phyloP scores from a whole-genome alignment of 1,139 yeast species.

The Geotrichum carabidarum region DNA sequence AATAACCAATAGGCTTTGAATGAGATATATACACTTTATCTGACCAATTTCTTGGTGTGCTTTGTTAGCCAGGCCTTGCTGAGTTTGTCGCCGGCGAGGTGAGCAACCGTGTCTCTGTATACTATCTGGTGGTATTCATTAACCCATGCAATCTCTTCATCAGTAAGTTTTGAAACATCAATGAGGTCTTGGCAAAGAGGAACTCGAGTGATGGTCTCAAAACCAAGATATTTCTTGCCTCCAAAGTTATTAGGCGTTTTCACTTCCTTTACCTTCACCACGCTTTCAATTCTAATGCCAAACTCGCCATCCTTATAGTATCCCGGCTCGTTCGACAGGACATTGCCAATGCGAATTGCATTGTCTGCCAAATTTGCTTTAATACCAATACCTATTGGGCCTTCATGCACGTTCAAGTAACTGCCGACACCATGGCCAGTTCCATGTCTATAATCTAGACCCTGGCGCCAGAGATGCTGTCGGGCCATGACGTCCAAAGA shows the following conservation, averaged over 20 bases:
- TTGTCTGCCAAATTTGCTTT: constrained; percentile 37
- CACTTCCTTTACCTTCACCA: constrained; percentile 56
- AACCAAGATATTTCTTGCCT: constrained; percentile 60
- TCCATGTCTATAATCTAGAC: constrained; percentile 91
- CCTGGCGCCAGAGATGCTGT: constrained; percentile 78
- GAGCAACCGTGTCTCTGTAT: constrained; percentile 51
- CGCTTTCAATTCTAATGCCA: constrained; percentile 88
- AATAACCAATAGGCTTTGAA: background rate
- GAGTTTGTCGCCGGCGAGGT: constrained; percentile 47
- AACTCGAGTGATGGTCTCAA: constrained; percentile 79
- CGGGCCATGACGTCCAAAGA: constrained; percentile 84
- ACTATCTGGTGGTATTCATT: constrained; percentile 63
- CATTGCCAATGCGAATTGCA: constrained; percentile 62
- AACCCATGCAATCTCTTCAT: constrained; percentile 62
- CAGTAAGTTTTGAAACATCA: constrained; percentile 51
- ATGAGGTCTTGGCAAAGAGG: constrained; percentile 78
- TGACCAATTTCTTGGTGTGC: constrained; percentile 10
- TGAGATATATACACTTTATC: background rate
- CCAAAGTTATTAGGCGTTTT: constrained; percentile 40
- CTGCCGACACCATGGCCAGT: constrained; percentile 98
- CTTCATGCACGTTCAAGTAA: constrained; percentile 90
- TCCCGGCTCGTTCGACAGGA: constrained; percentile 93
- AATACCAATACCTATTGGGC: constrained; percentile 89
- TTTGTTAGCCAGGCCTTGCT: constrained; percentile 17
- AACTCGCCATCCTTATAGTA: constrained; percentile 87